A percentile compares a stretch with the other conserved stretches of the same genome.
These are phyloP conservation scores for Ajuga reptans DNA, from an alignment of 305 asterid genomes.

Conservation along the genomic window DNA sequence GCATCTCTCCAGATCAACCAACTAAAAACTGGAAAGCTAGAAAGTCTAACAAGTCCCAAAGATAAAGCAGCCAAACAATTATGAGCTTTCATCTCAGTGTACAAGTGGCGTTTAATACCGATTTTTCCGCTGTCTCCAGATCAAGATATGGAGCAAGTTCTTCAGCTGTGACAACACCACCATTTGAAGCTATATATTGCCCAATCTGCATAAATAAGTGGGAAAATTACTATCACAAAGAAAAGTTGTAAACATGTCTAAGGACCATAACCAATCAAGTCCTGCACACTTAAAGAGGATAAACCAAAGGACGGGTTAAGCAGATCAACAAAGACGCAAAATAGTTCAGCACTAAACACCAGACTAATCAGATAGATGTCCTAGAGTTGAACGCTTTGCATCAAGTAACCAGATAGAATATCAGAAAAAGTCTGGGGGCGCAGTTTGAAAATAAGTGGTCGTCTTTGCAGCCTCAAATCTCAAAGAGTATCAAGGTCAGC, in stretches of 20 bases:
- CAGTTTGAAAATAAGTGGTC: background rate
- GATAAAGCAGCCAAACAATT: background rate
- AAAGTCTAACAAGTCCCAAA: background rate
- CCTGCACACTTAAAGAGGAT: slow-evolving; percentile 2
- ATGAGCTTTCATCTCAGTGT: slow-evolving; percentile 8
- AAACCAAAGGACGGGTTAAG: slow-evolving; percentile 5
- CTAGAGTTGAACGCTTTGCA: background rate
- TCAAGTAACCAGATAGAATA: background rate
- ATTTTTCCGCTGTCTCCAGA: slow-evolving; percentile 46
- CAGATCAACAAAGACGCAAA: background rate
- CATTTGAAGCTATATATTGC: slow-evolving; percentile 77
- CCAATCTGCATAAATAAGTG: slow-evolving; percentile 56
- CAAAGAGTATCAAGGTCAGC: background rate
- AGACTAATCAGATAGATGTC: background rate
- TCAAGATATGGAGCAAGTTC: slow-evolving; percentile 97
- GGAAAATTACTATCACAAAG: background rate
- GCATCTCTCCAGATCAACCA: background rate
- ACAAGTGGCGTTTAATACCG: slow-evolving; percentile 39
- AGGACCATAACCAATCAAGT: slow-evolving; percentile 4
- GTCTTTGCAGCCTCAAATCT: background rate
- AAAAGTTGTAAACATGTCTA: background rate
- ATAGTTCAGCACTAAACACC: background rate
- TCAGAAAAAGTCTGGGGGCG: background rate
- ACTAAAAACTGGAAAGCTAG: slow-evolving; percentile 13
- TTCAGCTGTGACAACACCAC: slow-evolving; percentile 95